phyloP scores from a whole-genome alignment of 768 basidiomycete species.

The Krasilnikovozyma curviuscula region DNA sequence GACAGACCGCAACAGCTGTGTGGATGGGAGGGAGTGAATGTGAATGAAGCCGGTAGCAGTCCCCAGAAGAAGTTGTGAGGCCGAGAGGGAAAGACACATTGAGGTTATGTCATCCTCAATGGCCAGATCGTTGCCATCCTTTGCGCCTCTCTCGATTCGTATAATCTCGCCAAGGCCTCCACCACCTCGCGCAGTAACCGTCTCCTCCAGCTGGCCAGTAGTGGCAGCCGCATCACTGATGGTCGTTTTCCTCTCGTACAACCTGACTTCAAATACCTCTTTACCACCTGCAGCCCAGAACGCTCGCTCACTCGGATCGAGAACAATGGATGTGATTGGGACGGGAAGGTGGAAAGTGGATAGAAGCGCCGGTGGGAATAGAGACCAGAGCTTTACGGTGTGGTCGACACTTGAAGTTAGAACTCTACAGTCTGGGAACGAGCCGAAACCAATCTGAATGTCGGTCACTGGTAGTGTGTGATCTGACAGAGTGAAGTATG shows the following conservation, averaged over 20 bases:
- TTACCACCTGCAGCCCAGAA: slow-evolving; percentile 9
- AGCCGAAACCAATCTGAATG: slow-evolving; percentile 56
- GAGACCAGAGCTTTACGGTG: slow-evolving; percentile 55
- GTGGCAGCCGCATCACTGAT: not conserved
- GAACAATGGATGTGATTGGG: slow-evolving; percentile 2
- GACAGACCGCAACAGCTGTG: slow-evolving; percentile 51
- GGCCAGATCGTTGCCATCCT: not conserved
- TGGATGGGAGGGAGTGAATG: slow-evolving; percentile 71
- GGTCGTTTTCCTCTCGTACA: slow-evolving; percentile 7
- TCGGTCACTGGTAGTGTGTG: slow-evolving; percentile 81
- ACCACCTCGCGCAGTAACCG: slow-evolving; percentile 1
- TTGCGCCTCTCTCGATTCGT: slow-evolving; percentile 3
- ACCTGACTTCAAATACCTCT: slow-evolving; percentile 8
- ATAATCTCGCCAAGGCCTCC: slow-evolving; percentile 5
- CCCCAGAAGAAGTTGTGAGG: slow-evolving; percentile 61
- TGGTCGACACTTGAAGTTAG: slow-evolving; percentile 73
- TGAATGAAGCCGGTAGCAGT: slow-evolving; percentile 53
- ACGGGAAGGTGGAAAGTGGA: slow-evolving; percentile 8
- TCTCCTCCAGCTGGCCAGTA: slow-evolving; percentile 1
- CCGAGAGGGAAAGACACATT: slow-evolving; percentile 56
- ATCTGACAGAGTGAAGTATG: slow-evolving; percentile 64
- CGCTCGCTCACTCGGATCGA: slow-evolving; percentile 8
- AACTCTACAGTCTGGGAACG: slow-evolving; percentile 54
- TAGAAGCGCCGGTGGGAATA: slow-evolving; percentile 4
- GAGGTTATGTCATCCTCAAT: slow-evolving; percentile 34